Evolutionary conservation across 2,329 filamentous ascomycete species (phyloP).

Genomic region (Arthrobotrys entomopaga): DNA sequence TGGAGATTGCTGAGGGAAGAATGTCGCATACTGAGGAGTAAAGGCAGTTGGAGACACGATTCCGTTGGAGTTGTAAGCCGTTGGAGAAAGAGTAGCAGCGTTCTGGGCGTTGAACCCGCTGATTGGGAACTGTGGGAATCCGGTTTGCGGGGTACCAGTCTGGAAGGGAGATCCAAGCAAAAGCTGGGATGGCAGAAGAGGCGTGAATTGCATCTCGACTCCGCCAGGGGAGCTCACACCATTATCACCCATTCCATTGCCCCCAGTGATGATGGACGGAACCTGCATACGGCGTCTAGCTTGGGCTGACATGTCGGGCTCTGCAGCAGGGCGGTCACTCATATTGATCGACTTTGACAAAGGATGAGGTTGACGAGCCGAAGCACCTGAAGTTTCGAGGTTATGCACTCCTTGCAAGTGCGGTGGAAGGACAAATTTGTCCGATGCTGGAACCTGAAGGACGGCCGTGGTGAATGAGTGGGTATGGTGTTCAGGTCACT

Average conservation of each 20-base stretch:
- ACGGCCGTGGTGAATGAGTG: conserved; percentile 58
- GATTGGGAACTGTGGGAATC: conserved; percentile 89
- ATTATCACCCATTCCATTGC: conserved; percentile 69
- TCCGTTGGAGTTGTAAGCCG: conserved; percentile 75
- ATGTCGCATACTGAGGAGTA: conserved; percentile 77
- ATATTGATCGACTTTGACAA: conserved; percentile 82
- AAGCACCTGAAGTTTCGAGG: conserved; percentile 69
- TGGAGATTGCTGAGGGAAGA: conserved; percentile 80
- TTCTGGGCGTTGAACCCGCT: conserved; percentile 81
- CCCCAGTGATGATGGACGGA: conserved; percentile 88
- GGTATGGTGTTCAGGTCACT: conserved; percentile 49
- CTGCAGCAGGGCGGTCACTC: conserved; percentile 67
- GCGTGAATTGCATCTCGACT: conserved; percentile 98
- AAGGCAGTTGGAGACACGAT: conserved; percentile 87
- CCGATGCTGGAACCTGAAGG: conserved; percentile 65
- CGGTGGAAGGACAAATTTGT: conserved; percentile 83
- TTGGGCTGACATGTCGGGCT: conserved; percentile 85
- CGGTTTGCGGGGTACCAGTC: conserved; percentile 89
- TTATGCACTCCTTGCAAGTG: conserved; percentile 93
- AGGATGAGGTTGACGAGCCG: conserved; percentile 73
- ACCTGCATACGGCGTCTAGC: conserved; percentile 83
- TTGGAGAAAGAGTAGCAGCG: conserved; percentile 82
- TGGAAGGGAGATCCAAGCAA: conserved; percentile 97
- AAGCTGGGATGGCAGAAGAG: conserved; percentile 90
- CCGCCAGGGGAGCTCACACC: conserved; percentile 89